Evolutionary conservation across 257 asterid genomes (phyloP).

Genomic region (Solanum sparsipilum): DNA sequence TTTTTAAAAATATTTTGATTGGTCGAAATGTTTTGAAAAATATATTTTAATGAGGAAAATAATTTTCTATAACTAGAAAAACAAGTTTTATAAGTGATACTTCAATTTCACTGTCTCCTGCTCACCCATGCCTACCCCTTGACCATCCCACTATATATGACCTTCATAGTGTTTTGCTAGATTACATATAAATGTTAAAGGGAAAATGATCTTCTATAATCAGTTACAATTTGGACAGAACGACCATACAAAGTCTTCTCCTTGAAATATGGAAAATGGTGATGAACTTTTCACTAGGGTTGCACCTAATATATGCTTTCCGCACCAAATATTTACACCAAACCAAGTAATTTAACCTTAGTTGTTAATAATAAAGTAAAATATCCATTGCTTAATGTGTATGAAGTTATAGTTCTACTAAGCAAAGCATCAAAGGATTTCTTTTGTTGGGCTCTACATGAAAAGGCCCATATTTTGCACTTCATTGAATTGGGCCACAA

Average conservation of each 20-base stretch:
- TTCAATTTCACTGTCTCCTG: neutral
- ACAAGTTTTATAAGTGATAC: neutral
- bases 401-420: neutral
- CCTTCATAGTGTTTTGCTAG: neutral
- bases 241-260: neutral
- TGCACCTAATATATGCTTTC: neutral
- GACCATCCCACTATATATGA: neutral
- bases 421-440: neutral
- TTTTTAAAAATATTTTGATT: neutral
- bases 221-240: neutral
- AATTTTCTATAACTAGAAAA: neutral
- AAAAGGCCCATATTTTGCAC: neutral
- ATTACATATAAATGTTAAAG: neutral
- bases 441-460: neutral
- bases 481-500: neutral
- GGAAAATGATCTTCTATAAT: neutral
- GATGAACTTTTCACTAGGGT: neutral
- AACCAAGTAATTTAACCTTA: neutral
- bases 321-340: neutral
- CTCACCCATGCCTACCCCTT: neutral
- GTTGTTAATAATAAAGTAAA: neutral
- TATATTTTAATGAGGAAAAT: neutral
- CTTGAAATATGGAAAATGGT: neutral
- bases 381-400: neutral
- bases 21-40: neutral